Conservation (phyloP, 2,329 filamentous ascomycete genomes). For the Didymella segeticola region DNA sequence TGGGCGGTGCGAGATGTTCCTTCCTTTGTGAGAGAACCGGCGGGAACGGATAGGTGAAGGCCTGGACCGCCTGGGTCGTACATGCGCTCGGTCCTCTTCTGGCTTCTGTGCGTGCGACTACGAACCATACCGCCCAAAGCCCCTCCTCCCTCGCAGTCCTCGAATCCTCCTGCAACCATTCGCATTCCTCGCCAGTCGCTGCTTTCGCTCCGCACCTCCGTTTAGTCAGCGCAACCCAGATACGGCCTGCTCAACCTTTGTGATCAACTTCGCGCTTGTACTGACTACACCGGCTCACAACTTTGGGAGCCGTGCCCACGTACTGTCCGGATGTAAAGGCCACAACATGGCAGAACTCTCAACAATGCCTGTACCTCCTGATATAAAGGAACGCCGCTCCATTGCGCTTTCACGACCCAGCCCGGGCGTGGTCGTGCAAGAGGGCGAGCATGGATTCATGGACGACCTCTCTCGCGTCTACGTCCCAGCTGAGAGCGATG, state of each 20-base stretch:
- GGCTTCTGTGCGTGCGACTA: too few species aligned
- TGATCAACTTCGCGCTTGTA: slow-evolving; percentile 21
- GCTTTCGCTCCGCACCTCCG: slow-evolving; percentile 19
- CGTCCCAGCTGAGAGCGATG: slow-evolving; percentile 62
- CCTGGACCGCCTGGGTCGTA: slow-evolving; percentile 41
- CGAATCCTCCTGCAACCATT: slow-evolving; percentile 29
- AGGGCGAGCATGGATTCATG: slow-evolving; percentile 53
- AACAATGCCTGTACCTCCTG: slow-evolving; percentile 42
- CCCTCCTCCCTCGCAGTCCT: slow-evolving; percentile 36
- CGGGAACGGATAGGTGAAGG: too few species aligned
- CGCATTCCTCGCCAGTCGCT: slow-evolving; percentile 33
- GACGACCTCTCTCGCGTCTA: slow-evolving; percentile 45
- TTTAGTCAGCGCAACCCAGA: slow-evolving; percentile 32
- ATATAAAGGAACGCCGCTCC: slow-evolving; percentile 52
- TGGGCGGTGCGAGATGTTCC: slow-evolving; percentile 15
- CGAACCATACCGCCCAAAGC: slow-evolving; percentile 37
- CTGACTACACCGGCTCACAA: slow-evolving; percentile 16
- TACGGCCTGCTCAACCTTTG: slow-evolving; percentile 26
- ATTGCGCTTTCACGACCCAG: slow-evolving; percentile 51
- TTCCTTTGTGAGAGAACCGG: slow-evolving; percentile 21
- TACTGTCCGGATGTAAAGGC: slow-evolving; percentile 32
- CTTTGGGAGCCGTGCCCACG: slow-evolving; percentile 21
- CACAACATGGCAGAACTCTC: slow-evolving; percentile 40
- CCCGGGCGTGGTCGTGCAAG: slow-evolving; percentile 53
- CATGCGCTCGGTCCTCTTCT: slow-evolving; percentile 34